These are phyloP conservation scores for Cytospora piceae DNA, from an alignment of 2,329 filamentous ascomycete species.

Conservation along the genomic window DNA sequence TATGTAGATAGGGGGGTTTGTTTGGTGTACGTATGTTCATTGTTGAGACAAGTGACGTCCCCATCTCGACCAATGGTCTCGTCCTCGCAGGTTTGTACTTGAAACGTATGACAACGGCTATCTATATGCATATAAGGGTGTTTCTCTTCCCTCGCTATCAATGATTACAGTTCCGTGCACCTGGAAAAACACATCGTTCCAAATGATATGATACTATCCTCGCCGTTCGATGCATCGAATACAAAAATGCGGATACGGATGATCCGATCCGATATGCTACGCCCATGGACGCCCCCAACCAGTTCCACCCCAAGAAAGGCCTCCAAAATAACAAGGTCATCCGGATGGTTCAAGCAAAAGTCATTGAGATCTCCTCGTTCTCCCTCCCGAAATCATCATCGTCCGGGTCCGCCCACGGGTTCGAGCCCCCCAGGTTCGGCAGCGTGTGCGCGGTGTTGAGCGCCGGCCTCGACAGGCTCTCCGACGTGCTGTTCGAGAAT, in stretches of 20 bases:
- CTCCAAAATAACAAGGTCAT: not conserved
- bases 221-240: conserved; percentile 6
- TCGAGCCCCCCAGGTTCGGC: conserved; percentile 52
- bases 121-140: not conserved
- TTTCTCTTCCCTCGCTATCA: not conserved
- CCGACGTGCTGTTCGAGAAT: conserved; percentile 22
- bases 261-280: not conserved
- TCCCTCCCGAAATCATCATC: conserved; percentile 73
- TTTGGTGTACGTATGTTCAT: not conserved
- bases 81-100: not conserved
- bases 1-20: not conserved
- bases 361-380: conserved; percentile 79
- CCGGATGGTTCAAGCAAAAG: conserved; percentile 60
- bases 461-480: conserved; percentile 43
- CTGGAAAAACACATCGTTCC: not conserved
- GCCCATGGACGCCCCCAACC: conserved; percentile 9
- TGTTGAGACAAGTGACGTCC: not conserved
- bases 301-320: conserved; percentile 1
- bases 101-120: not conserved
- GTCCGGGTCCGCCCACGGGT: conserved; percentile 71
- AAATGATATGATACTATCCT: not conserved
- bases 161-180: not conserved
- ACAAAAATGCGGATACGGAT: conserved; percentile 6
- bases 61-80: not conserved
- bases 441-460: conserved; percentile 52